phyloP scores from a whole-genome alignment of 768 basidiomycete species.

The Leccinum rimulosum region DNA sequence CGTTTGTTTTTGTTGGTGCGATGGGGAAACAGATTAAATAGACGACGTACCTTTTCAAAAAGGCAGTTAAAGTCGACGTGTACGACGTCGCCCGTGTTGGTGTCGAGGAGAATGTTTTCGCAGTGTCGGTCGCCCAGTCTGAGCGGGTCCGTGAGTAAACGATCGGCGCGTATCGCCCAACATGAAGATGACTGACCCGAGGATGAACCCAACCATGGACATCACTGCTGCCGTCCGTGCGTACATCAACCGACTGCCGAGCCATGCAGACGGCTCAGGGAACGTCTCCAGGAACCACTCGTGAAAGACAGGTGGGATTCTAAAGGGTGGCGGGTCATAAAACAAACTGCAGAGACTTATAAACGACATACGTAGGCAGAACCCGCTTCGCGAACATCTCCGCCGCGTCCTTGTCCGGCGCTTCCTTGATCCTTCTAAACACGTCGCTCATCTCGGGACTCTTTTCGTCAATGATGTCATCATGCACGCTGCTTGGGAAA shows the following conservation, averaged over 20 bases:
- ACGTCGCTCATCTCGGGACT: slow-evolving; percentile 41
- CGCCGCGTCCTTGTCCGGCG: slow-evolving; percentile 47
- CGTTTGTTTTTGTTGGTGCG: neutral
- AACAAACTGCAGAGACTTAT: neutral
- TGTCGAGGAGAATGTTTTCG: slow-evolving; percentile 94
- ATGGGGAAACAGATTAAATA: neutral
- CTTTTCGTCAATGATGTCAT: slow-evolving; percentile 31
- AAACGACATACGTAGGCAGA: slow-evolving; percentile 49
- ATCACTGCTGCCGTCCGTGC: slow-evolving; percentile 92
- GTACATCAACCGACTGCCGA: slow-evolving; percentile 83
- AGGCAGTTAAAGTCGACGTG: slow-evolving; percentile 99
- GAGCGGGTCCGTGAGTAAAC: neutral
- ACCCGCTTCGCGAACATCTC: slow-evolving; percentile 53
- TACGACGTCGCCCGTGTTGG: slow-evolving; percentile 82
- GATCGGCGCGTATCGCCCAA: neutral
- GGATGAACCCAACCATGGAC: slow-evolving; percentile 97
- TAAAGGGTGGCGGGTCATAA: slow-evolving; percentile 24
- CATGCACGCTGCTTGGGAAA: neutral
- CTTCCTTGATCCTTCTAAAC: slow-evolving; percentile 52
- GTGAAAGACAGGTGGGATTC: slow-evolving; percentile 85
- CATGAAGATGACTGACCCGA: slow-evolving; percentile 56
- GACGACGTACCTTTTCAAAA: slow-evolving; percentile 76
- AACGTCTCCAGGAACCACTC: slow-evolving; percentile 98
- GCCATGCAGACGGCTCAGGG: slow-evolving; percentile 95
- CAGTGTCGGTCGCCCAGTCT: slow-evolving; percentile 98